Evolutionary conservation across 192 early-diverging fungal species (phyloP).

Genomic region (Coemansia sp.): DNA sequence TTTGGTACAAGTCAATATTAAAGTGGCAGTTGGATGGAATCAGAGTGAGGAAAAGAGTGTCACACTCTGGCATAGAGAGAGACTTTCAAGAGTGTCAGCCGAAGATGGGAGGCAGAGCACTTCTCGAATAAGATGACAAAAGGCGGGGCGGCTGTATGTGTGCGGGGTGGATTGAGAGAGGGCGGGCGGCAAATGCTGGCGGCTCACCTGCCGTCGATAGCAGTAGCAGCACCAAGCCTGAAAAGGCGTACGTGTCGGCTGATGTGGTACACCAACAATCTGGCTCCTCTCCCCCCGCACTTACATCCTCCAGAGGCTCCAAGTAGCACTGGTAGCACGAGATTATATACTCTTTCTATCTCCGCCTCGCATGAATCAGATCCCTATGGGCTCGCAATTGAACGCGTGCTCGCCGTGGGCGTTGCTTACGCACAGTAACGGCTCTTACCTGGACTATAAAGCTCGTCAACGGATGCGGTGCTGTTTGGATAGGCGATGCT

Average conservation of each 20-base stretch:
- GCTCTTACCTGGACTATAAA: constrained; percentile 40
- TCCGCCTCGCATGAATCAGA: background rate
- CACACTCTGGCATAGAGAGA: background rate
- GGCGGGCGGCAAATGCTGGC: background rate
- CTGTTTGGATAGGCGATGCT: constrained; percentile 15
- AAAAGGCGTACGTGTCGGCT: background rate
- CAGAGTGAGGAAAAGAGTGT: background rate
- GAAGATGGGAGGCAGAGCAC: background rate
- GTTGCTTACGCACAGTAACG: background rate
- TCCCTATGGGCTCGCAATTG: background rate
- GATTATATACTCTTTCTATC: background rate
- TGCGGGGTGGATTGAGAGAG: constrained; percentile 2
- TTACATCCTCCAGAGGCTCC: background rate
- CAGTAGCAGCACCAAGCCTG: background rate
- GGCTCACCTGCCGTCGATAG: background rate
- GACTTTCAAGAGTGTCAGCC: background rate
- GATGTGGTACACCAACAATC: background rate
- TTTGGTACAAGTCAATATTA: background rate
- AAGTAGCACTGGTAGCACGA: background rate
- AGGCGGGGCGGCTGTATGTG: constrained; percentile 2
- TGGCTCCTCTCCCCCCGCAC: background rate
- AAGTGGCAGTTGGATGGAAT: background rate
- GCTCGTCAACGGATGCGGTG: background rate
- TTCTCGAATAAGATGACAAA: background rate
- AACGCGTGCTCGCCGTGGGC: background rate